Conservation (phyloP, 169 alveolate species). For the Ichthyophthirius multifiliis region DNA sequence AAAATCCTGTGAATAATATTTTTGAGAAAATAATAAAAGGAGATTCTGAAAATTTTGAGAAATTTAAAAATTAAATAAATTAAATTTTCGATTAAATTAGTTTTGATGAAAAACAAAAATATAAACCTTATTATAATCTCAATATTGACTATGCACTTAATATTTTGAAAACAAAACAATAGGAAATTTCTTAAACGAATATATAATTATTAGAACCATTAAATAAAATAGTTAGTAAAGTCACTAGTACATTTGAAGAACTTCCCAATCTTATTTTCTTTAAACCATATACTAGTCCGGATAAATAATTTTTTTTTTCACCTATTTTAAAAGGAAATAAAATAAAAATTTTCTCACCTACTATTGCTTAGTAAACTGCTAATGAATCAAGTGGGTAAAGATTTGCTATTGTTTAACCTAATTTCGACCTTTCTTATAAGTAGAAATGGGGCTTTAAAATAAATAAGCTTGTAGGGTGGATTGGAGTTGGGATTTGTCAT, state of each 20-base stretch:
- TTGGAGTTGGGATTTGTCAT: conserved; percentile 14
- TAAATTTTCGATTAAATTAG: too few species aligned
- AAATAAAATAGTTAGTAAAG: not conserved
- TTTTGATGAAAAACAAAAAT: too few species aligned
- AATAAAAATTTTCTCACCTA: conserved; percentile 9
- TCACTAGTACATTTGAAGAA: not conserved
- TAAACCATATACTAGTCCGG: not conserved
- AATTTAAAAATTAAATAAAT: too few species aligned
- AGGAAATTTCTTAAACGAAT: not conserved
- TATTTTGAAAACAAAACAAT: not conserved
- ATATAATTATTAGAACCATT: not conserved
- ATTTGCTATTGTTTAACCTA: conserved; percentile 20
- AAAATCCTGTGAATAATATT: too few species aligned
- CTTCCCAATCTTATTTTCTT: not conserved
- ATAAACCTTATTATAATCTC: too few species aligned
- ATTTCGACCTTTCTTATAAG: not conserved
- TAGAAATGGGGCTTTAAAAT: conserved; percentile 14
- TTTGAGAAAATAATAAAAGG: not conserved
- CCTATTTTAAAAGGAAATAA: not conserved
- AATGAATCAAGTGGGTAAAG: conserved; percentile 23
- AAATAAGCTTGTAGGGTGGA: not conserved
- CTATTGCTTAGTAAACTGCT: conserved; percentile 7
- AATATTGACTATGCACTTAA: too few species aligned
- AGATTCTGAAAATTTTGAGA: not conserved
- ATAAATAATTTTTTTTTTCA: not conserved